These are phyloP conservation scores for Hordeum marinum DNA, from an alignment of 176 grass and related monocot species.

Conservation along the genomic window DNA sequence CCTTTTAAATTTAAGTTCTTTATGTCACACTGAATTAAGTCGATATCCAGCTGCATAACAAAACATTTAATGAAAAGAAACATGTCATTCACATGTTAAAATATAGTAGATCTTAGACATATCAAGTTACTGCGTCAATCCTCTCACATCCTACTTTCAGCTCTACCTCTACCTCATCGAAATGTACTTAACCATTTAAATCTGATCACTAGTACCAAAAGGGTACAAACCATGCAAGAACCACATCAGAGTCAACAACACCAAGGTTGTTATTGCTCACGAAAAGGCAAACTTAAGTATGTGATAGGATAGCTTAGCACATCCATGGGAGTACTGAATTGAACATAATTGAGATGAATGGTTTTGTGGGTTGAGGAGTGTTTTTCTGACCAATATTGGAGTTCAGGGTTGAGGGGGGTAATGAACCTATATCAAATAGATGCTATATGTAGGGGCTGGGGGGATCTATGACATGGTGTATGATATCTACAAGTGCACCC, in stretches of 20 bases:
- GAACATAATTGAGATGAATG: not conserved
- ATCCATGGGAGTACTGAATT: not conserved
- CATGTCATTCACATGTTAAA: slow-evolving; percentile 18
- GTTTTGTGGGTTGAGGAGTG: not conserved
- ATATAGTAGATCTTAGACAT: not conserved
- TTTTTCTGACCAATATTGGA: not conserved
- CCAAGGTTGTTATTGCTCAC: not conserved
- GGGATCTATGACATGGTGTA: not conserved
- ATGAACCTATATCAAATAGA: not conserved
- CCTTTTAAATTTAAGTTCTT: slow-evolving; percentile 78
- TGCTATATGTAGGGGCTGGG: not conserved
- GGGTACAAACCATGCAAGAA: not conserved
- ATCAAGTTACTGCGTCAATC: not conserved
- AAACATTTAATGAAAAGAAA: slow-evolving; percentile 43
- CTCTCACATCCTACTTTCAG: slow-evolving; percentile 1
- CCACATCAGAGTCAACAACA: not conserved
- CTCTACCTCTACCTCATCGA: not conserved
- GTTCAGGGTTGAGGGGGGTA: not conserved
- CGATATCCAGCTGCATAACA: slow-evolving; percentile 78
- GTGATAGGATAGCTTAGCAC: not conserved
- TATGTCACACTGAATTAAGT: slow-evolving; percentile 88
- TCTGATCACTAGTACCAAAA: not conserved
- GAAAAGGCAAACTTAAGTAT: not conserved
- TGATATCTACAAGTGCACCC: slow-evolving; percentile 1
- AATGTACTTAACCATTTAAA: not conserved